phyloP scores from a whole-genome alignment of 345 rosid species.

The Euphorbia lathyris region DNA sequence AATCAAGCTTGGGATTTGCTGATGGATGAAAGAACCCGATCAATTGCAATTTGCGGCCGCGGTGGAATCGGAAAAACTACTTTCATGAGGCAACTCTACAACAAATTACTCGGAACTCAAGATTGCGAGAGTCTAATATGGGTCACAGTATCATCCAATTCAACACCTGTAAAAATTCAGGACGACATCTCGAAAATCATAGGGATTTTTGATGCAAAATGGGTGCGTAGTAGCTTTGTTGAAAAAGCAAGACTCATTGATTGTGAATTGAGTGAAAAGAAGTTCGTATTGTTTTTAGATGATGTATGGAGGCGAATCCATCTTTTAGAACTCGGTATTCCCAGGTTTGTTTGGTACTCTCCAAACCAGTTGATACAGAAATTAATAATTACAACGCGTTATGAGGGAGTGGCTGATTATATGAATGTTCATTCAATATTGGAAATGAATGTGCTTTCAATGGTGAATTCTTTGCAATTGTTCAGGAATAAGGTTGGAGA shows the following conservation, averaged over 20 bases:
- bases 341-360: too few relatives aligned
- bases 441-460: too few relatives aligned
- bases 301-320: not conserved
- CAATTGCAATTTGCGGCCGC: too few relatives aligned
- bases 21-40: too few relatives aligned
- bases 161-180: conserved; percentile 31
- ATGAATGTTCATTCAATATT: not conserved
- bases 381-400: not conserved
- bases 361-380: too few relatives aligned
- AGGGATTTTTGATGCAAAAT: conserved; percentile 27
- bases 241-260: not conserved
- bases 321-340: not conserved
- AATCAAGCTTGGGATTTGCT: too few relatives aligned
- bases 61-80: too few relatives aligned
- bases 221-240: conserved; percentile 24
- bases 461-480: not conserved
- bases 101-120: not conserved
- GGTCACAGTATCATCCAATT: conserved; percentile 8
- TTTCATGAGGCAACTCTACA: too few relatives aligned
- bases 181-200: conserved; percentile 32
- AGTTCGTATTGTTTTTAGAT: conserved; percentile 11
- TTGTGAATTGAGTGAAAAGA: not conserved
- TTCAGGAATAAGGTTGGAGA: not conserved
- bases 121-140: not conserved
- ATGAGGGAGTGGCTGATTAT: not conserved